Conservation (phyloP, 352 stramenopile species). For the Phytopythium litorale region DNA sequence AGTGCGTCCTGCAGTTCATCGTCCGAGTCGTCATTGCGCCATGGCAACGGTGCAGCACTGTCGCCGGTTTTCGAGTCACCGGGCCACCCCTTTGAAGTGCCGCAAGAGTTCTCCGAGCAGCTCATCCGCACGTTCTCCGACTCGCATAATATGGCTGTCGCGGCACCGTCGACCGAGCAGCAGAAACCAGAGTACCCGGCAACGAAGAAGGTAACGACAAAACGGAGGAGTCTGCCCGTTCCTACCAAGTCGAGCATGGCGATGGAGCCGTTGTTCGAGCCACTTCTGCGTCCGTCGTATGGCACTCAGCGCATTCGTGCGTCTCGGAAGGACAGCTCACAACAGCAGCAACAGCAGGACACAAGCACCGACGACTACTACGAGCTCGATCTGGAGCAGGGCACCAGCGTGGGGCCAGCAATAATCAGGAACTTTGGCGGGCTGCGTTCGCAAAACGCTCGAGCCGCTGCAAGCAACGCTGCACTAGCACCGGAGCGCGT, state of each 20-base stretch:
- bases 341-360: slow-evolving; percentile 1
- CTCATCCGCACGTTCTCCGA: slow-evolving; percentile 25
- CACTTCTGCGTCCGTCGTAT: slow-evolving; percentile 57
- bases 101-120: slow-evolving; percentile 18
- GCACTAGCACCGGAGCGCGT: slow-evolving; percentile 8
- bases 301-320: slow-evolving; percentile 51
- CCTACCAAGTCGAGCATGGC: slow-evolving; percentile 47
- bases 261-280: slow-evolving; percentile 77
- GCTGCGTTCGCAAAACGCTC: neutral
- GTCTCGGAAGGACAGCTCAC: slow-evolving; percentile 1
- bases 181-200: slow-evolving; percentile 3
- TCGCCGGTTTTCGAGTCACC: slow-evolving; percentile 6
- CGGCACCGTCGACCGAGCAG: neutral
- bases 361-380: neutral
- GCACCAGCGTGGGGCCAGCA: neutral
- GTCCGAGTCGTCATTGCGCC: neutral
- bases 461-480: neutral
- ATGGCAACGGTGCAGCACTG: neutral
- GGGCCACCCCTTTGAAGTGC: slow-evolving; percentile 18
- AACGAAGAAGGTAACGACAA: neutral
- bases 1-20: neutral
- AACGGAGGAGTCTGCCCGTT: slow-evolving; percentile 7
- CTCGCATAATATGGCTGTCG: neutral
- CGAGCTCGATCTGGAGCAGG: neutral
- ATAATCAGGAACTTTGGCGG: neutral